These are phyloP conservation scores for Skeletonema potamos DNA, from an alignment of 108 stramenopile species.

Conservation along the genomic window DNA sequence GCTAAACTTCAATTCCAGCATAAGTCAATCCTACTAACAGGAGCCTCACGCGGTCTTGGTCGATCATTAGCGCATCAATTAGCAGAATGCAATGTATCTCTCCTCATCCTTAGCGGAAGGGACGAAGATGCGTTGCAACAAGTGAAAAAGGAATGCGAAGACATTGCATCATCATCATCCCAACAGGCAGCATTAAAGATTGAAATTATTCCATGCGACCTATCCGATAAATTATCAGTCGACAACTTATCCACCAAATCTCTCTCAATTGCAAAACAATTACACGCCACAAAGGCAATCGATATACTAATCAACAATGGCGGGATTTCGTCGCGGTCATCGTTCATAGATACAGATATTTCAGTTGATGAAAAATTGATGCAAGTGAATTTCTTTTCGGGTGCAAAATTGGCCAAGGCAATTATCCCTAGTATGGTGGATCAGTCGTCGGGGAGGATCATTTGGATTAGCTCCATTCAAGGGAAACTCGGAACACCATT, in stretches of 20 bases:
- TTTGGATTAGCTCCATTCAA: constrained; percentile 80
- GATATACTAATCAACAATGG: constrained; percentile 82
- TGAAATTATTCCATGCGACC: constrained; percentile 54
- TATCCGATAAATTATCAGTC: constrained; percentile 53
- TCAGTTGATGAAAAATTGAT: constrained; percentile 78
- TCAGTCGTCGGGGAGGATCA: constrained; percentile 44
- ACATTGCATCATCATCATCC: background rate
- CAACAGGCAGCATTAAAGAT: constrained; percentile 26
- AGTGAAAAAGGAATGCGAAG: constrained; percentile 29
- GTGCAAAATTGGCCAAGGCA: constrained; percentile 62
- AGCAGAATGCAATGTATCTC: constrained; percentile 45
- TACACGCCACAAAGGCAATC: background rate
- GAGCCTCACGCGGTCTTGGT: constrained; percentile 78
- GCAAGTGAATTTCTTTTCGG: constrained; percentile 85
- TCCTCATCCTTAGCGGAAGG: constrained; percentile 62
- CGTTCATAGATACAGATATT: constrained; percentile 66
- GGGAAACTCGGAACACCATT: constrained; percentile 80
- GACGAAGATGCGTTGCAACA: constrained; percentile 47
- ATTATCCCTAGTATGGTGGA: constrained; percentile 75
- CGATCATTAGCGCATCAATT: constrained; percentile 55
- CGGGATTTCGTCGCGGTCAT: constrained; percentile 76
- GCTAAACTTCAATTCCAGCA: constrained; percentile 8
- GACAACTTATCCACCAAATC: constrained; percentile 36
- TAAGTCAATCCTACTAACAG: constrained; percentile 63
- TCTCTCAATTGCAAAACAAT: constrained; percentile 19